Conservation (phyloP, 2,329 filamentous ascomycete genomes). For the Aspergillus nomiae region DNA sequence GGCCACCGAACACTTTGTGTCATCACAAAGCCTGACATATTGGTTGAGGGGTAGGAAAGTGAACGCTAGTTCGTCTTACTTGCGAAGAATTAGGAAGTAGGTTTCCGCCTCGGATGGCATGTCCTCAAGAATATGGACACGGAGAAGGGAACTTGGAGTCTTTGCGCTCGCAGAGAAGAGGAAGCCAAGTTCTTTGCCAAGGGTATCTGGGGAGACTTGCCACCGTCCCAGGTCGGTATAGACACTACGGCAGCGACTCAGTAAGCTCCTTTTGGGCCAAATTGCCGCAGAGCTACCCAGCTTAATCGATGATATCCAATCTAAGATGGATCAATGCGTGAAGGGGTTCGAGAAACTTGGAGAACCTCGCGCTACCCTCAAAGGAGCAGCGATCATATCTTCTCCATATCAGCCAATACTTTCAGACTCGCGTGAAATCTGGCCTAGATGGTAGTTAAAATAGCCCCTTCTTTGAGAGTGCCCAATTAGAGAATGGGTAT, state of each 20-base stretch:
- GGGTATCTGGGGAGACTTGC: constrained; percentile 30
- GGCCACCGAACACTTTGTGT: constrained; percentile 46
- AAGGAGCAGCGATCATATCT: constrained; percentile 28
- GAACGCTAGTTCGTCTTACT: constrained; percentile 42
- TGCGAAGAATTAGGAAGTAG: constrained; percentile 46
- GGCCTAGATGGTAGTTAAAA: constrained; percentile 37
- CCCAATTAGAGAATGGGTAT: constrained; percentile 24
- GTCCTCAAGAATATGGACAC: constrained; percentile 49
- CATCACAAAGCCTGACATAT: constrained; percentile 51
- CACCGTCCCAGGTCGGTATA: constrained; percentile 31
- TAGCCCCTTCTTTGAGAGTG: constrained; percentile 33
- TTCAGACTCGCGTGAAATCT: constrained; percentile 37
- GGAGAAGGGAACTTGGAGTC: constrained; percentile 31
- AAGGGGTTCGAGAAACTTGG: constrained; percentile 28
- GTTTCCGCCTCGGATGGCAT: constrained; percentile 54
- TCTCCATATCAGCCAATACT: constrained; percentile 41
- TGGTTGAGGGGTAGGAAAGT: constrained; percentile 38
- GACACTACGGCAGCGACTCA: constrained; percentile 34
- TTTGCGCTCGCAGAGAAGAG: constrained; percentile 28
- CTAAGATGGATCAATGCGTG: constrained; percentile 37
- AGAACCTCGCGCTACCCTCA: constrained; percentile 23
- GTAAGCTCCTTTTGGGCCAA: constrained; percentile 35
- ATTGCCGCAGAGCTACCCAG: constrained; percentile 37
- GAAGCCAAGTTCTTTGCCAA: constrained; percentile 36
- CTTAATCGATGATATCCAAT: constrained; percentile 41